Base-by-base conservation (phyloP, 139 green algal genomes). In the Astrephomene gubernaculifera region DNA sequence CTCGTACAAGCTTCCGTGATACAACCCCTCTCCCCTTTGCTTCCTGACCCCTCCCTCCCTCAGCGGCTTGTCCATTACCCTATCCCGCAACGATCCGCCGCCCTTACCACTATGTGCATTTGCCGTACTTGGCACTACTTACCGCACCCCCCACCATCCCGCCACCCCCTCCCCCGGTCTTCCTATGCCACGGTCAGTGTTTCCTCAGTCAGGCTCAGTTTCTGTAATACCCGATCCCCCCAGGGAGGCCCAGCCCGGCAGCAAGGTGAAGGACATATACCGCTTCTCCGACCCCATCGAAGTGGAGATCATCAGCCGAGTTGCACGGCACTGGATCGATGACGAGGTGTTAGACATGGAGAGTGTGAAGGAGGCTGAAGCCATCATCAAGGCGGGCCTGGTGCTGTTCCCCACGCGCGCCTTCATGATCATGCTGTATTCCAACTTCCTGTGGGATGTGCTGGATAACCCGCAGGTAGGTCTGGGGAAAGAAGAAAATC, bases 381-480 rank as follows among this genome's bases (percentile, higher is more conserved):
- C 79, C 61, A 85, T 85, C 79, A 85, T 85, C 63, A 85, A 88
- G 82, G 76, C 82, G 43, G 87, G 87, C 29, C 57, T 90, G 76
- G 87, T 85, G 65, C 82, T 85, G 31, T 90, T 88, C 69, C 44
- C 54, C 38, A 79, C 69, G 14, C 83, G 82, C 38, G 57, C 68
- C 27, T 82, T 86, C 82, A 88, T 90, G 75, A 67, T 86, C 43
- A 76, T 90, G 57, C 49, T 88, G 19, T 88, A 86, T 31, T 76
- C 72, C 41, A 91, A 91, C 71, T 88, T 88, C 63, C 63, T 88
- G 64, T 53, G 78, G 69, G 78, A 72, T n/a, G 79, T 88, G 38
- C 57, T 79, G 67, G 70, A 84, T 60, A 85, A 75, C 75, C 69
- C 79, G 44, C 79, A 85, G 79, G 79, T 74, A 63, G 31, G 78